Evolutionary conservation across 1,284 basidiomycete species (phyloP).

Genomic region (Boletus hoseneyae): DNA sequence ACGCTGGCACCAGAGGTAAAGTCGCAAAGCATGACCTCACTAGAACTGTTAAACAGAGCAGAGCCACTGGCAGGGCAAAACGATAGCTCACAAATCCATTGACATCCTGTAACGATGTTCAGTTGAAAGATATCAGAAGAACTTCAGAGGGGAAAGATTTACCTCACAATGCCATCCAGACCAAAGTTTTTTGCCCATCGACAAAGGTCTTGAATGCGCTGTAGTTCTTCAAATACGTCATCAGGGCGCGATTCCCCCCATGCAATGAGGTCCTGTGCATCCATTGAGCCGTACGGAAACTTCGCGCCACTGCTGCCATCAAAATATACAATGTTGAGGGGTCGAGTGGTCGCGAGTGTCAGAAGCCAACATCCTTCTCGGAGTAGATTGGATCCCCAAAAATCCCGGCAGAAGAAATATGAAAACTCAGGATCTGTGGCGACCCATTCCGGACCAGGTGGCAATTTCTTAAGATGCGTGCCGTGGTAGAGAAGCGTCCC

Average conservation of each 20-base stretch:
- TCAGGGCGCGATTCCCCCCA: too few relatives aligned
- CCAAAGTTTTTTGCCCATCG: slow-evolving; percentile 34
- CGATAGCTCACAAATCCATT: slow-evolving; percentile 42
- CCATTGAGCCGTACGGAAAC: slow-evolving; percentile 21
- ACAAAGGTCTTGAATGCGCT: slow-evolving; percentile 34
- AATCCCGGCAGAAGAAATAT: slow-evolving; percentile 30
- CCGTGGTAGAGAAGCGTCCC: slow-evolving; percentile 39
- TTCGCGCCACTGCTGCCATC: slow-evolving; percentile 28
- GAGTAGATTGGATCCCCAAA: neutral
- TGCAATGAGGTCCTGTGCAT: slow-evolving; percentile 29
- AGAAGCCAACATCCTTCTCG: slow-evolving; percentile 35
- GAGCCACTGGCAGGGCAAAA: neutral
- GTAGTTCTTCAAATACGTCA: slow-evolving; percentile 22
- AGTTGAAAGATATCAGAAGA: neutral
- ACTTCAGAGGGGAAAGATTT: neutral
- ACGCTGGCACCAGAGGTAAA: too few relatives aligned
- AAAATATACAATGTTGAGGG: slow-evolving; percentile 40
- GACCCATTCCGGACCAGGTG: slow-evolving; percentile 37
- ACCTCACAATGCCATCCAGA: slow-evolving; percentile 39
- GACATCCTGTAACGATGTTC: slow-evolving; percentile 37
- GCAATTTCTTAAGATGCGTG: slow-evolving; percentile 20
- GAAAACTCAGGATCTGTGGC: slow-evolving; percentile 29
- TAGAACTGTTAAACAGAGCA: slow-evolving; percentile 16
- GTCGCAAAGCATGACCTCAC: slow-evolving; percentile 43
- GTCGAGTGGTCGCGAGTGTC: slow-evolving; percentile 33